These are phyloP conservation scores for Aspergillus wentii DNA, from an alignment of 495 filamentous ascomycete genomes.

Conservation along the genomic window DNA sequence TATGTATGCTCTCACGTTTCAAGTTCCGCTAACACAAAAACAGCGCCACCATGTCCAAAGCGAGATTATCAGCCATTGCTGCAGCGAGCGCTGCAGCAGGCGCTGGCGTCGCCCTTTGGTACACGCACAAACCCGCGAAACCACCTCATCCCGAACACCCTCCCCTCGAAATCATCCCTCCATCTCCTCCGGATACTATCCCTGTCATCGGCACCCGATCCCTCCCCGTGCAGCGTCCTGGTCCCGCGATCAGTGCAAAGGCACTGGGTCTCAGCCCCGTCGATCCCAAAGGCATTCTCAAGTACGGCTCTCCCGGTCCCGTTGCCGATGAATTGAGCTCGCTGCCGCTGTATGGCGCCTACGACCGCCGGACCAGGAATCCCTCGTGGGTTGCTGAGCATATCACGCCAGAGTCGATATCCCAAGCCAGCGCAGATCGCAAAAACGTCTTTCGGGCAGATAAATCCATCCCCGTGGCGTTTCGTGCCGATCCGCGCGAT, in stretches of 20 bases:
- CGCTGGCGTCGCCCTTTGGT: slow-evolving; percentile 79
- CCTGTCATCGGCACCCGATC: slow-evolving; percentile 35
- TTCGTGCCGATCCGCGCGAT: slow-evolving; percentile 84
- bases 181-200: slow-evolving; percentile 58
- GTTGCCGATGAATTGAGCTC: slow-evolving; percentile 74
- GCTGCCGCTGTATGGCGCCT: slow-evolving; percentile 72
- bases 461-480: slow-evolving; percentile 68
- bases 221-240: slow-evolving; percentile 25
- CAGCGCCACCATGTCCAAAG: slow-evolving; percentile 78
- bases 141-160: no score
- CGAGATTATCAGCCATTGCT: slow-evolving; percentile 80
- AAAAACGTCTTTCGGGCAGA: slow-evolving; percentile 83
- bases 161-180: no score
- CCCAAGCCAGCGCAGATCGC: slow-evolving; percentile 70
- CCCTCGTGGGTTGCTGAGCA: slow-evolving; percentile 95
- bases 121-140: no score
- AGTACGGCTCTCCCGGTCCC: slow-evolving; percentile 96
- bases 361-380: slow-evolving; percentile 87
- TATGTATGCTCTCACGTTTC: no score
- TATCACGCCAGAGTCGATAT: slow-evolving; percentile 83
- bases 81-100: slow-evolving; percentile 86
- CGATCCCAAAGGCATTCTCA: slow-evolving; percentile 82
- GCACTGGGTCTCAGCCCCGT: slow-evolving; percentile 53
- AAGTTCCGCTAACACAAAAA: no score
- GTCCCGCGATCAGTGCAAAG: slow-evolving; percentile 36